Base-by-base conservation (phyloP, 2,329 filamentous ascomycete species). In the Rosellinia necatrix region DNA sequence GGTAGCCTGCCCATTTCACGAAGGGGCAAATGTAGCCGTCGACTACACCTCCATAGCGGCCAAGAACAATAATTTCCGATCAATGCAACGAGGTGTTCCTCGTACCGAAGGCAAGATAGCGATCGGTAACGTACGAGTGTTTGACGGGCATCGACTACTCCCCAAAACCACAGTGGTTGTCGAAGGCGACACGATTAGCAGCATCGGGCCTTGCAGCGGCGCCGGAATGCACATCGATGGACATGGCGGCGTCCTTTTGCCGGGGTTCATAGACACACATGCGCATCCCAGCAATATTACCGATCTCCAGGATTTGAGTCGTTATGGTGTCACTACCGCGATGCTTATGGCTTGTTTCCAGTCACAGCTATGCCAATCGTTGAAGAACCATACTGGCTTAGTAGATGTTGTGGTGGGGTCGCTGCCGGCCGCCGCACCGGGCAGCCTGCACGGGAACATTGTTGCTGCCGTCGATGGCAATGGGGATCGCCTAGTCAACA, bases 321-420 rank as follows among this genome's bases (percentile, higher is more conserved):
- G 47, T 8, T 59, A 59, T 43, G 56, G 56, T 12, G 52, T 59
- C 17, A 59, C 56, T 7, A 59, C 56, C 9, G 7, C 56, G 6
- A 50, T 50, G 37, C 15, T 59, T 4, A 55, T 59, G 56, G 40
- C 51, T 27, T 59, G 56, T 38, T 59, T 55, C 37, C n/a, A 35
- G 22, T 35, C 51, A 32, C 35, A 52, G 22, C 17, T 37, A 8
- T 59, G 56, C 24, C 34, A 34, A 17, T 59, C 52, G 4, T 24
- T 55, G 42, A 50, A 48, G 41, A 52, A 56, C 21, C 51, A 59
- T 12, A 27, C 29, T 3, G 56, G 56, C 5, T 35, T 56, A 3
- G 52, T 51, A 6, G 56, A 59, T 52, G 32, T 56, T 9, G 37
- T 59, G 22, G 24, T 15, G 12, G 56, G 56, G 9, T 56, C 56